A percentile compares a stretch with the other conserved stretches of the same genome.
Evolutionary conservation across 768 basidiomycete genomes (phyloP).

Genomic region (Rhizopogon sp.): DNA sequence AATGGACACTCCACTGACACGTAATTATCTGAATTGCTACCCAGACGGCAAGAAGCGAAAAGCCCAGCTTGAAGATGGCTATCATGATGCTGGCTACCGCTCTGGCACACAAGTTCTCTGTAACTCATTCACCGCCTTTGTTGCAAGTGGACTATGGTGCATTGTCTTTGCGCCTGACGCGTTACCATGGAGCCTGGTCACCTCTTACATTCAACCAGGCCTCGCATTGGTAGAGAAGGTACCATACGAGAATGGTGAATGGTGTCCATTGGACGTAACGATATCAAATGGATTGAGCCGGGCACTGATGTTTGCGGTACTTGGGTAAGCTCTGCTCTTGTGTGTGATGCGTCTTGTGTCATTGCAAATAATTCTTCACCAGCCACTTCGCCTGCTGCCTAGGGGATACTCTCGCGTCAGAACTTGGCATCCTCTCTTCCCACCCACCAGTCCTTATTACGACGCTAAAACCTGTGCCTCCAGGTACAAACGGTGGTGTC

Average conservation of each 20-base stretch:
- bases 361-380: conserved; percentile 5
- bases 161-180: conserved; percentile 44
- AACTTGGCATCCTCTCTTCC: conserved; percentile 81
- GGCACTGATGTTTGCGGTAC: conserved; percentile 51
- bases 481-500: conserved; percentile 89
- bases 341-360: background rate
- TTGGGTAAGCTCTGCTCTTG: conserved; percentile 48
- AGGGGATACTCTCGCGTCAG: conserved; percentile 90
- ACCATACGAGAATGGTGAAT: conserved; percentile 23
- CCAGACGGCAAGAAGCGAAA: conserved; percentile 74
- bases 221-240: conserved; percentile 13
- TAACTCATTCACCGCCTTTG: conserved; percentile 65
- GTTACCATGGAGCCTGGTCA: conserved; percentile 30
- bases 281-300: conserved; percentile 53
- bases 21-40: background rate
- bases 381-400: conserved; percentile 88
- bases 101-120: conserved; percentile 77
- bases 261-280: conserved; percentile 57
- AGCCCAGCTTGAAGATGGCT: conserved; percentile 70
- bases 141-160: conserved; percentile 63
- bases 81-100: conserved; percentile 70
- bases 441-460: conserved; percentile 74
- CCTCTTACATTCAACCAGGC: conserved; percentile 9
- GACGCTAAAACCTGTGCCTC: conserved; percentile 67
- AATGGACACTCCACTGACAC: background rate